Evolutionary conservation across 768 basidiomycete genomes (phyloP).

Genomic region (Boletus huronensis): DNA sequence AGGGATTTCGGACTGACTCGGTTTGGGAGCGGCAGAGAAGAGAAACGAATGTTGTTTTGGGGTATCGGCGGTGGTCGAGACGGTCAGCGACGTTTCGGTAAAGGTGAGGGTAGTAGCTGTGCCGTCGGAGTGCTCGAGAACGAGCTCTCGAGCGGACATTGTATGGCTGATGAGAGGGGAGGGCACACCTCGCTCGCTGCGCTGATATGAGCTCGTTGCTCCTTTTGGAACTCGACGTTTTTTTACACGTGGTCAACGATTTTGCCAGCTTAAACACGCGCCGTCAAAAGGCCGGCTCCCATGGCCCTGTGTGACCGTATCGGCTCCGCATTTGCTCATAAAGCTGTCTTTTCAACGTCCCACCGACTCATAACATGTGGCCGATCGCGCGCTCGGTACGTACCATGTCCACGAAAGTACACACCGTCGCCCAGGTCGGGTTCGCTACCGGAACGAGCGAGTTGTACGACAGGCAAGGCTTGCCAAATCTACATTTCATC

Average conservation of each 20-base stretch:
- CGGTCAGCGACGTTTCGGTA: slow-evolving; percentile 23
- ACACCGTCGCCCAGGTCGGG: slow-evolving; percentile 64
- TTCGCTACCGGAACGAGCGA: slow-evolving; percentile 83
- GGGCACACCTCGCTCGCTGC: neutral
- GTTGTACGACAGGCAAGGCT: slow-evolving; percentile 50
- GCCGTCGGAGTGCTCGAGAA: slow-evolving; percentile 15
- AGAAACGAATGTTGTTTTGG: slow-evolving; percentile 7
- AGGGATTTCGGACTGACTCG: slow-evolving; percentile 30
- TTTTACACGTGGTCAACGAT: neutral
- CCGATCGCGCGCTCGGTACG: neutral
- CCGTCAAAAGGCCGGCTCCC: neutral
- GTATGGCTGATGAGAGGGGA: no score
- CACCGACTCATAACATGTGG: neutral
- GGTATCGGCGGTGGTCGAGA: slow-evolving; percentile 12
- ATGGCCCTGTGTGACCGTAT: neutral
- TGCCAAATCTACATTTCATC: no score
- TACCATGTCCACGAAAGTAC: slow-evolving; percentile 43
- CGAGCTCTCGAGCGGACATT: slow-evolving; percentile 23
- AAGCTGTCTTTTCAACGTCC: neutral
- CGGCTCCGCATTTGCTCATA: slow-evolving; percentile 2
- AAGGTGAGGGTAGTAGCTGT: slow-evolving; percentile 24
- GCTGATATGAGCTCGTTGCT: neutral
- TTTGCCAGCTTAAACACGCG: neutral
- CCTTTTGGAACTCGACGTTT: neutral
- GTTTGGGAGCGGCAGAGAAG: slow-evolving; percentile 3